These are phyloP conservation scores for Suillus brevipes DNA, from an alignment of 768 basidiomycete species.

Conservation along the genomic window DNA sequence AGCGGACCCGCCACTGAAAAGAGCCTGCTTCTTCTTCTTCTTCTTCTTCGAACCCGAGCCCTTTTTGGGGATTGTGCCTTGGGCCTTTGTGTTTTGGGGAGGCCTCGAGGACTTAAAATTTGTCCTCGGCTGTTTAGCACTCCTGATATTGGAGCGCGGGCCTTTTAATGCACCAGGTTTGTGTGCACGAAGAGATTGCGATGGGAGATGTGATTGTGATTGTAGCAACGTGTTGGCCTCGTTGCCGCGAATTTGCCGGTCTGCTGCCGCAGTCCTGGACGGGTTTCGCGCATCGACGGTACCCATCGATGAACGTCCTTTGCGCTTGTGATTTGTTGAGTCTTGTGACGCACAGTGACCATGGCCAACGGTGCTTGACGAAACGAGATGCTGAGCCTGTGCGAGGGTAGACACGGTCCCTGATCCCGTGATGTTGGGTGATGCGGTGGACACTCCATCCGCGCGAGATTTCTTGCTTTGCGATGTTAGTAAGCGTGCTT, in stretches of 20 bases:
- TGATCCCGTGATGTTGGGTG: conserved; percentile 38
- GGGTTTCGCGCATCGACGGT: conserved; percentile 35
- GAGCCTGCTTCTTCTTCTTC: conserved; percentile 16
- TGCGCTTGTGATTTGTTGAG: conserved; percentile 41
- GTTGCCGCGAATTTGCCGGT: conserved; percentile 30
- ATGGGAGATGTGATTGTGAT: conserved; percentile 37
- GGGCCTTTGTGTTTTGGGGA: conserved; percentile 40
- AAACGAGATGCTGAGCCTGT: conserved; percentile 12
- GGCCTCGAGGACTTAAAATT: conserved; percentile 35
- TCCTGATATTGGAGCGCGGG: conserved; percentile 24
- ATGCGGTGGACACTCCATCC: conserved; percentile 32
- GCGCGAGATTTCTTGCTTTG: conserved; percentile 30
- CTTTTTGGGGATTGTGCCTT: conserved; percentile 35
- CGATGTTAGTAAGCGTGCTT: conserved; percentile 31
- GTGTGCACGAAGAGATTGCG: conserved; percentile 18
- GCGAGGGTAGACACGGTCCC: conserved; percentile 18
- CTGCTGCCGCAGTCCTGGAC: conserved; percentile 17
- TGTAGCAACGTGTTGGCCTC: conserved; percentile 36
- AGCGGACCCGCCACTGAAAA: conserved; percentile 21
- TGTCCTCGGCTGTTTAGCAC: conserved; percentile 23
- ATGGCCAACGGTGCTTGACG: conserved; percentile 31
- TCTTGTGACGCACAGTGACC: conserved; percentile 21
- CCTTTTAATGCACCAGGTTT: conserved; percentile 25
- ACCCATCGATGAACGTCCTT: conserved; percentile 59
- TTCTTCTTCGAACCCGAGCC: conserved; percentile 18